A percentile compares a stretch with the other conserved stretches of the same genome.
Conservation (phyloP, 331 rosid species). For the Dryas integrifolia region DNA sequence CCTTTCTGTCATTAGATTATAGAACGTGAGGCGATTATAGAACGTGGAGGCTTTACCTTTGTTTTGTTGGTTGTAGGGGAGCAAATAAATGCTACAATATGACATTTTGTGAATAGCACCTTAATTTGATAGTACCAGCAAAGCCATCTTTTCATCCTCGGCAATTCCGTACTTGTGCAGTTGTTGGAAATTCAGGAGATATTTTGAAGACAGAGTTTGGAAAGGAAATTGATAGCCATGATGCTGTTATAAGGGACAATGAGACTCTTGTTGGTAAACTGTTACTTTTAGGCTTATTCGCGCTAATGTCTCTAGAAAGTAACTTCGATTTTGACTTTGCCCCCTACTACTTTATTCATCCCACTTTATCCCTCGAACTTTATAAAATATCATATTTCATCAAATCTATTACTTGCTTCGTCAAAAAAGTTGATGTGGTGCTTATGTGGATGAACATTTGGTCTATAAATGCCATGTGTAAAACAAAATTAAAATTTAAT, state of each 20-base stretch:
- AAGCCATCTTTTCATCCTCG: conserved; percentile 87
- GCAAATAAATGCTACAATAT: conserved; percentile 65
- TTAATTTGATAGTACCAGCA: conserved; percentile 72
- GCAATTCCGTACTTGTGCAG: conserved; percentile 83
- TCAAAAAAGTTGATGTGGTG: too few species aligned
- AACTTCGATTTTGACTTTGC: too few species aligned
- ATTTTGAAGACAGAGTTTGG: conserved; percentile 84
- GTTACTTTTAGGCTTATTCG: too few species aligned
- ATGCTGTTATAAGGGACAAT: conserved; percentile 88
- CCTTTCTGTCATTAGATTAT: conserved; percentile 12
- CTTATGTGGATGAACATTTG: too few species aligned
- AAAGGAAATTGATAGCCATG: conserved; percentile 79
- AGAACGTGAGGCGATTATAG: not conserved
- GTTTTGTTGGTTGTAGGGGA: conserved; percentile 46
- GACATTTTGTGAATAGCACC: conserved; percentile 87
- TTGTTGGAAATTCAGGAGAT: conserved; percentile 98
- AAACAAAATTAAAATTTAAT: too few species aligned
- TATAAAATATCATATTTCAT: too few species aligned
- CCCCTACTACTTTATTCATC: too few species aligned
- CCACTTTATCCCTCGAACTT: too few species aligned
- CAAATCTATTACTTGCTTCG: too few species aligned
- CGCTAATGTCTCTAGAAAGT: too few species aligned
- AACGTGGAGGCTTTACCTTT: conserved; percentile 8
- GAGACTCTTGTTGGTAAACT: conserved; percentile 91
- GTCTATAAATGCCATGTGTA: too few species aligned